Evolutionary conservation across 208 protist genomes (phyloP).

Genomic region (Leptomonas seymouri): DNA sequence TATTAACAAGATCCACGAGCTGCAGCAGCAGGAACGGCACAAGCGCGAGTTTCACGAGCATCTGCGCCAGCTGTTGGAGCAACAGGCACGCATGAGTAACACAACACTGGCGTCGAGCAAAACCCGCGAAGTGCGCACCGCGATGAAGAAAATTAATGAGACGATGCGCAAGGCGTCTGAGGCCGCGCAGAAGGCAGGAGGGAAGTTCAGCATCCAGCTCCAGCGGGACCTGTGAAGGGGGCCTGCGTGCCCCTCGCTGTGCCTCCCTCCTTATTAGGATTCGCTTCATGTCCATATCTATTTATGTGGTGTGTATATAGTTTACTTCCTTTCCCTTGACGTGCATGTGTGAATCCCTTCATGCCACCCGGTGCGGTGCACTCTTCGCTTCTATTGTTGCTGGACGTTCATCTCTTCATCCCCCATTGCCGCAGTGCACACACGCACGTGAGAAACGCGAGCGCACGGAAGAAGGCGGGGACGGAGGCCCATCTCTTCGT

Average conservation of each 20-base stretch:
- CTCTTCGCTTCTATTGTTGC: neutral
- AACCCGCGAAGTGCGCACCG: neutral
- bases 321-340: neutral
- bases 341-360: neutral
- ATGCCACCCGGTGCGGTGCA: neutral
- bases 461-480: too few relatives aligned
- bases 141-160: conserved; percentile 12
- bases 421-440: neutral
- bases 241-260: neutral
- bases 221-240: conserved; percentile 20
- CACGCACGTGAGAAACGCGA: too few relatives aligned
- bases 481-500: too few relatives aligned
- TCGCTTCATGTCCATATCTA: conserved; percentile 4
- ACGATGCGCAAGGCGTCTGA: conserved; percentile 24
- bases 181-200: conserved; percentile 33
- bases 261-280: neutral
- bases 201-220: conserved; percentile 28
- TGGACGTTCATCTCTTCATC: neutral
- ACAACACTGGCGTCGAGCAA: neutral
- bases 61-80: conserved; percentile 13
- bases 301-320: conserved; percentile 4
- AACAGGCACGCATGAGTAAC: conserved; percentile 12
- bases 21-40: conserved; percentile 2
- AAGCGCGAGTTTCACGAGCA: conserved; percentile 11
- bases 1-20: conserved; percentile 14